A percentile compares a stretch with the other conserved stretches of the same genome.
Evolutionary conservation across 2,329 filamentous ascomycete genomes (phyloP).

Genomic region (Lachnellula occidentalis): DNA sequence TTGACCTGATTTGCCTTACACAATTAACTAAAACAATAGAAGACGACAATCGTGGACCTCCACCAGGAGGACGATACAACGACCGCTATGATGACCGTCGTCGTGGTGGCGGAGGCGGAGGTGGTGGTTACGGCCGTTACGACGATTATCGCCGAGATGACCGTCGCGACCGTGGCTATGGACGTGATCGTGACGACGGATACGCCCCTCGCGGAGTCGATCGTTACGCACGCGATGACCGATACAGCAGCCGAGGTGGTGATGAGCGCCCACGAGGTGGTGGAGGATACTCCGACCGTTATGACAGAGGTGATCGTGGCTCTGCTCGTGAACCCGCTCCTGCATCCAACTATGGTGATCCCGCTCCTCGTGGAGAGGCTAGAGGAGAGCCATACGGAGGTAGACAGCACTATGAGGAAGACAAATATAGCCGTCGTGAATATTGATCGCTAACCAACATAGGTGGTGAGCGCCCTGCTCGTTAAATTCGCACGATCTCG

Average conservation of each 20-base stretch:
- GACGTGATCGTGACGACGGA: conserved; percentile 35
- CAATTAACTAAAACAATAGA: conserved; percentile 36
- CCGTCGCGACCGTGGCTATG: conserved; percentile 37
- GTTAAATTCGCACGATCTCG: conserved; percentile 33
- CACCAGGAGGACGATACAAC: conserved; percentile 40
- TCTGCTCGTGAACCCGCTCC: conserved; percentile 36
- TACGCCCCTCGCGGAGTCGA: conserved; percentile 22
- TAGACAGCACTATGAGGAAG: conserved; percentile 32
- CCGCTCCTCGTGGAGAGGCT: conserved; percentile 38
- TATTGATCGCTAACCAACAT: conserved; percentile 33
- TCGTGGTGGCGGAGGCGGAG: conserved; percentile 35
- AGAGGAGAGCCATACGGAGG: conserved; percentile 41
- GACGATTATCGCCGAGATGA: conserved; percentile 35
- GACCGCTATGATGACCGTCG: conserved; percentile 39
- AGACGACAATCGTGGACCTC: conserved; percentile 45
- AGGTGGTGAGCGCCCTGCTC: conserved; percentile 34
- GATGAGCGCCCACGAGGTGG: conserved; percentile 44
- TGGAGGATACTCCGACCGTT: conserved; percentile 39
- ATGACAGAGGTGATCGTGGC: conserved; percentile 43
- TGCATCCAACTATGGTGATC: conserved; percentile 37
- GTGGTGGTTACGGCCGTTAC: conserved; percentile 20
- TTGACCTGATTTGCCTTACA: conserved; percentile 35
- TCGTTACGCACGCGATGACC: conserved; percentile 15
- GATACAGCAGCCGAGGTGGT: conserved; percentile 23
- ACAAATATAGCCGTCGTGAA: conserved; percentile 30